Evolutionary conservation across 371 early-diverging fungal species (phyloP), one percentile per base, ranked within the genome.

Genomic region (Nosema granulosis): DNA sequence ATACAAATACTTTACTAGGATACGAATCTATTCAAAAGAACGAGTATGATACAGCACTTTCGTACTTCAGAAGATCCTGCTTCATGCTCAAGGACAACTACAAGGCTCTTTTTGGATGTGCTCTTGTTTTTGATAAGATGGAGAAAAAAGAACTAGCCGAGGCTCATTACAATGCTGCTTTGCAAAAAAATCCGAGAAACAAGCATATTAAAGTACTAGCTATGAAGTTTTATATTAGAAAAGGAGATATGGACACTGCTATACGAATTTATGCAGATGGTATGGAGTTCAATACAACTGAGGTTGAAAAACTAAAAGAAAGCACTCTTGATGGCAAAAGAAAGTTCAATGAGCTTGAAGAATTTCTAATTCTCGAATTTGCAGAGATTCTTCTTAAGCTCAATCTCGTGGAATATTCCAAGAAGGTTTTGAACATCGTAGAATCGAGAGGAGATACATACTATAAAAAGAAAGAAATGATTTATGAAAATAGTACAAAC

Each of bases 21-120:
- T 84, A 82, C 76, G 86, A 86, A 74, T 78, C 57, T 62, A 79
- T 79, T 24, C 57, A 75, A 28, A 83, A 79, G 51, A 80, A 79
- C 58, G 81, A 86, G 28, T 81, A 77, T 59, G 63, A 35, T 9
- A 66, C 73, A 51, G 84, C 85, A n/a, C 62, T 77, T 34, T 66
- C 66, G 12, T 78, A 80, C 71, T 86, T 86, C 66, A 68, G 74
- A 35, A 38, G 38, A 16, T 76, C 82, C 18, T 57, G 77, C 3
- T 71, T 77, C 49, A 82, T 85, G 80, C 62, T 67, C 35, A 49
- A 56, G 61, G 67, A 72, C 12, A 82, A 82, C 66, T 79, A 82
- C 65, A 83, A 75, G 22, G 84, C 85, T 31, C 54, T 73, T 49
- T 83, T 83, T 62, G 86, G 86, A 22, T 74, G 79, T 61, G 86